Conservation (phyloP, 495 filamentous ascomycete species). For the Penicillium soppii region DNA sequence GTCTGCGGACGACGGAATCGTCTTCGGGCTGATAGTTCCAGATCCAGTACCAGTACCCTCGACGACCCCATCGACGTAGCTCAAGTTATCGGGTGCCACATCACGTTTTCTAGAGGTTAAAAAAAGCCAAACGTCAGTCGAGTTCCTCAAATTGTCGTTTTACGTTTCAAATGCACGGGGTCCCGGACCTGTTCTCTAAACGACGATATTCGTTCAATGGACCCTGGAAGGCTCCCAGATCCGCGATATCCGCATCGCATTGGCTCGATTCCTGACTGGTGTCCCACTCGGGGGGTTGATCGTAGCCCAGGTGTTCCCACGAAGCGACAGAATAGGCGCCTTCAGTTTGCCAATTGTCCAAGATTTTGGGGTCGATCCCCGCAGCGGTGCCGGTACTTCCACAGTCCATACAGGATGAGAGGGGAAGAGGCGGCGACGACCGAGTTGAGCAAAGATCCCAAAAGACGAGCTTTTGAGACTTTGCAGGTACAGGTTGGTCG, state of each 20-base stretch:
- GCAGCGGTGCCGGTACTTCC: constrained; percentile 41
- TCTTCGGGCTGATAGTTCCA: constrained; percentile 43
- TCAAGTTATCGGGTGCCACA: constrained; percentile 34
- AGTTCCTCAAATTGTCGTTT: not conserved
- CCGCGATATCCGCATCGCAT: constrained; percentile 39
- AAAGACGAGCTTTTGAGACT: constrained; percentile 18
- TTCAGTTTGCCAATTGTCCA: constrained; percentile 46
- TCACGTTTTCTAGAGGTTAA: constrained; percentile 30
- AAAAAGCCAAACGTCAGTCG: constrained; percentile 18
- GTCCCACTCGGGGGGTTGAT: constrained; percentile 45
- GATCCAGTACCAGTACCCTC: constrained; percentile 42
- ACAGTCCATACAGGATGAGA: constrained; percentile 47
- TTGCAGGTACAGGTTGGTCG: constrained; percentile 5
- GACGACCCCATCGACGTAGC: constrained; percentile 28
- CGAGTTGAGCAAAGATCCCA: constrained; percentile 20
- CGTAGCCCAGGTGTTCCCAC: constrained; percentile 43
- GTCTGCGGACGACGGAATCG: constrained; percentile 43
- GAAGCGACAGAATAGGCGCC: constrained; percentile 37
- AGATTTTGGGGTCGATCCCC: constrained; percentile 52
- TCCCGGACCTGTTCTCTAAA: constrained; percentile 29
- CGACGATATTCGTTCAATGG: constrained; percentile 29
- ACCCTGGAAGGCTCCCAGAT: constrained; percentile 34
- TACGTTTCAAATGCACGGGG: not conserved
- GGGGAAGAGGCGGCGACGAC: constrained; percentile 13
- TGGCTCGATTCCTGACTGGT: constrained; percentile 47